phyloP scores from a whole-genome alignment of 805 yeast genomes.

The Cyberlindnera xylosilytica region DNA sequence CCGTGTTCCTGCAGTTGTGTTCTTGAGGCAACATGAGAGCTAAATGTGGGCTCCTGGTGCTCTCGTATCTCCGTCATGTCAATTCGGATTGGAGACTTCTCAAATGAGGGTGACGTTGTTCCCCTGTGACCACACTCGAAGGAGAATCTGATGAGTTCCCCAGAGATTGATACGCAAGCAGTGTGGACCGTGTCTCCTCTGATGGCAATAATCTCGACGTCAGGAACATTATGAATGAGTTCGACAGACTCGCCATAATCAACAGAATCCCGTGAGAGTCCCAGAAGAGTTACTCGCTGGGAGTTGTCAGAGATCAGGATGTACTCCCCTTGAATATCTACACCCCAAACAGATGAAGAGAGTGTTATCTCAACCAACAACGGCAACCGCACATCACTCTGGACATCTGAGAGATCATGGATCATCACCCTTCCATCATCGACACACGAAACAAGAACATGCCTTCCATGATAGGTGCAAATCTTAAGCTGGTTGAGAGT shows the following conservation, averaged over 20 bases:
- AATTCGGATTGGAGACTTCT: background rate
- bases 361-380: constrained; percentile 29
- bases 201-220: constrained; percentile 37
- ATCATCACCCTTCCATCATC: constrained; percentile 55
- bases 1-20: constrained; percentile 42
- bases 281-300: constrained; percentile 41
- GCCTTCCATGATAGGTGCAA: constrained; percentile 34
- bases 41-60: too few species aligned
- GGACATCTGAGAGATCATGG: constrained; percentile 30
- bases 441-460: constrained; percentile 45
- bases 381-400: constrained; percentile 27
- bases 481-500: constrained; percentile 49
- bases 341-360: constrained; percentile 59
- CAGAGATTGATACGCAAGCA: constrained; percentile 44
- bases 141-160: constrained; percentile 27
- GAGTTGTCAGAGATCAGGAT: constrained; percentile 55
- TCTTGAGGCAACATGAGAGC: constrained; percentile 32
- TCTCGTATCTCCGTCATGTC: background rate
- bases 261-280: constrained; percentile 19
- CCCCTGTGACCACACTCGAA: constrained; percentile 9
- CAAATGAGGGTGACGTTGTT: too few species aligned
- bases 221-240: constrained; percentile 55
- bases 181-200: constrained; percentile 29
- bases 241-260: constrained; percentile 36
- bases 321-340: constrained; percentile 42